Evolutionary conservation across 805 yeast genomes (phyloP), one percentile per base, ranked within the genome.

Genomic region (Barnettozyma botsteinii): DNA sequence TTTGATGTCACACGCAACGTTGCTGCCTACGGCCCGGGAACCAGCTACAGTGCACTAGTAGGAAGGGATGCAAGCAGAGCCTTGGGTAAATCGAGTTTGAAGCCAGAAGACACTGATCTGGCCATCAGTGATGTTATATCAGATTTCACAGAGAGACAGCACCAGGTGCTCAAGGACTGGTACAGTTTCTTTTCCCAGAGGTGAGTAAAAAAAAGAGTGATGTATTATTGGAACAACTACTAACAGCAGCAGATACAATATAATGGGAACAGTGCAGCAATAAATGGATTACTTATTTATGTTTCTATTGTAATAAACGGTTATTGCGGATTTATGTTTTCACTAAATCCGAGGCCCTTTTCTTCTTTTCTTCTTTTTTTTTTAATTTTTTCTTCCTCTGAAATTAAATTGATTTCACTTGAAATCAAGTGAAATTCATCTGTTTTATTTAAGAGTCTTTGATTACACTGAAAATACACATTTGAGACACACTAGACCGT

Each of bases 51-150:
- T 52, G 75, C 69, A 7, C 69, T 86, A 31, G 85, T 79, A 9
- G 96, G 91, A 5, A 76, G 73, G 47, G 96, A 86, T 50, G 85
- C 85, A 18, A 75, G 85, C 25, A 65, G 93, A 42, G 82, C 91
- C 3, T 64, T 86, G 38, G 96, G 85, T 2, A 74, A 79, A 52
- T 79, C 85, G 38, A 72, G 80, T 15, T 57, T 80, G 41, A 67
- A 71, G n/a, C 64, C 67, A 0, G 75, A 67, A 40, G 83, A 79
- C 46, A 72, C 74, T 1, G 65, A 62, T 31, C 49, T 48, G 1
- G 41, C 40, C 0, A 58, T 62, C 4, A 62, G 78, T 17, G 75
- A 79, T 74, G 73, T 70, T 44, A 69, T 66, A 22, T 66, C 68
- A 2, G 71, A 62, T 18, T 69, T 86, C 48, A 69, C 72, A 18